Percentiles rank a stretch among this genome's conserved stretches.
Conservation (phyloP, 2,329 filamentous ascomycete genomes). For the Calonectria pseudoturangicola region DNA sequence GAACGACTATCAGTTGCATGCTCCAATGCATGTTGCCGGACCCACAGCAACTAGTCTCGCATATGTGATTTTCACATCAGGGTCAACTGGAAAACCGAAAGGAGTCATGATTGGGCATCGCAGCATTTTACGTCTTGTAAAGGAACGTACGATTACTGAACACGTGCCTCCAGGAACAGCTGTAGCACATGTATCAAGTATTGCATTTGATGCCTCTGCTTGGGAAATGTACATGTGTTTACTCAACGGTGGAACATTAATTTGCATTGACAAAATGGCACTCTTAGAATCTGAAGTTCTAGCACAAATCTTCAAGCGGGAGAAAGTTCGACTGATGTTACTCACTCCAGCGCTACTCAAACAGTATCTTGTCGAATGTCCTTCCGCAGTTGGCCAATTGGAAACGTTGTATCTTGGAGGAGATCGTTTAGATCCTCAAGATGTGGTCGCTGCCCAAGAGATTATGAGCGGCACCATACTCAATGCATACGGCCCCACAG, state of each 20-base stretch:
- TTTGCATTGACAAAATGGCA: not conserved
- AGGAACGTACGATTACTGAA: not conserved
- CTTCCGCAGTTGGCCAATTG: not conserved
- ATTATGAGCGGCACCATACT: not conserved
- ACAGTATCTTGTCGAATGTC: not conserved
- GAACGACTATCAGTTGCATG: not conserved
- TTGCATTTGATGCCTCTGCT: not conserved
- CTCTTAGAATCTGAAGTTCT: not conserved
- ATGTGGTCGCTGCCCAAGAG: not conserved
- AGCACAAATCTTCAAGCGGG: not conserved
- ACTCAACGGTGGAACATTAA: not conserved
- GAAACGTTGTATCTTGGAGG: not conserved
- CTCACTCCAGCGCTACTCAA: not conserved
- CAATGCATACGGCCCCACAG: not conserved
- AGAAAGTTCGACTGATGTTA: not conserved
- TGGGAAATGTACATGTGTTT: slow-evolving; percentile 4
- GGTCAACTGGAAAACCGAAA: not conserved
- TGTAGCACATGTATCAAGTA: not conserved
- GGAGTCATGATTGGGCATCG: not conserved
- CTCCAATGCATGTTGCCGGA: not conserved
- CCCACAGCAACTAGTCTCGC: not conserved
- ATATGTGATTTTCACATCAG: not conserved
- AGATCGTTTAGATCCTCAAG: not conserved
- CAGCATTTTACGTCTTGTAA: not conserved
- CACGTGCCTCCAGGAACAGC: not conserved